A percentile compares a stretch with the other conserved stretches of the same genome.
These are phyloP conservation scores for Nitzschia palea DNA, from an alignment of 108 stramenopile genomes.

Conservation along the genomic window DNA sequence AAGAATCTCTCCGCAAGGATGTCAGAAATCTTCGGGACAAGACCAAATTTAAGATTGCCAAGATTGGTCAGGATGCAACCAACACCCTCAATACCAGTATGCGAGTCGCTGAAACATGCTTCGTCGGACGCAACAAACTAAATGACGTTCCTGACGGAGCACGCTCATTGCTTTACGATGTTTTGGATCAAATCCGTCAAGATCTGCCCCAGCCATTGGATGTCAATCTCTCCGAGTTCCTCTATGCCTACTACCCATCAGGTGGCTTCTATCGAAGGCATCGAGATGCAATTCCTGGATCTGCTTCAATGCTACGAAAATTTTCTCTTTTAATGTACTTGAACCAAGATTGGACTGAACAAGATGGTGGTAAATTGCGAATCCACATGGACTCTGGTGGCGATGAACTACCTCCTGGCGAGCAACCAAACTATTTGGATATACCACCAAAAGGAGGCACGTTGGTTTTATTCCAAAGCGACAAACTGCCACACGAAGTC, in stretches of 20 bases:
- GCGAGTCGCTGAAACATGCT: conserved; percentile 75
- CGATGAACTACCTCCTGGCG: conserved; percentile 39
- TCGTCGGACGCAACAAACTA: conserved; percentile 46
- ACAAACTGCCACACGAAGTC: conserved; percentile 77
- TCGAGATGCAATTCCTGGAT: conserved; percentile 70
- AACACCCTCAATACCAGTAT: conserved; percentile 61
- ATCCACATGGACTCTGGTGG: conserved; percentile 70
- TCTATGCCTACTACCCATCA: conserved; percentile 78
- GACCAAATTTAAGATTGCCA: conserved; percentile 57
- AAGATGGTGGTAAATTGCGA: conserved; percentile 66
- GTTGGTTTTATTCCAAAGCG: conserved; percentile 69
- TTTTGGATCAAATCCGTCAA: conserved; percentile 48
- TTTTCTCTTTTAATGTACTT: conserved; percentile 73
- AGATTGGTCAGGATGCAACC: conserved; percentile 68
- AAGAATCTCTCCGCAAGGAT: conserved; percentile 59
- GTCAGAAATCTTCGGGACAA: conserved; percentile 41
- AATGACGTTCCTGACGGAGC: conserved; percentile 12
- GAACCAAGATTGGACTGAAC: conserved; percentile 49
- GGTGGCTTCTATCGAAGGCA: conserved; percentile 81
- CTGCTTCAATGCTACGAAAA: conserved; percentile 57
- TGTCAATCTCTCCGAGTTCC: conserved; percentile 45
- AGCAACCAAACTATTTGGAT: conserved; percentile 56
- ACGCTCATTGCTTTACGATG: conserved; percentile 41
- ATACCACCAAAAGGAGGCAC: conserved; percentile 69
- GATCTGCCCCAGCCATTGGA: conserved; percentile 45